Conservation (phyloP, 2,329 filamentous ascomycete species). For the Pseudogymnoascus sp. region DNA sequence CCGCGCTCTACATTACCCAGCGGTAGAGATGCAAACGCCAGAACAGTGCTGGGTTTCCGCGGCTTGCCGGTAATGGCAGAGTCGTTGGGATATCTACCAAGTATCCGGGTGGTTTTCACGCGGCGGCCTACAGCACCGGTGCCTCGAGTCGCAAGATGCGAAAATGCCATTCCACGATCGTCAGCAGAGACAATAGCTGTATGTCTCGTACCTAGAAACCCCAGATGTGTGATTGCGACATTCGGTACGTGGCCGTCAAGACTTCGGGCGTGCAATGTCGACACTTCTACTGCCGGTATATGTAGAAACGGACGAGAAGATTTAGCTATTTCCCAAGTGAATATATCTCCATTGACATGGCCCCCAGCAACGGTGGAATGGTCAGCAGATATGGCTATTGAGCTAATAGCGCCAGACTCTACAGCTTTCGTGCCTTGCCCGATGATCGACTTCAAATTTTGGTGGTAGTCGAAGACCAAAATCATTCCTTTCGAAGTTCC, state of each 20-base stretch:
- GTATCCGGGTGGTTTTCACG: constrained; percentile 81
- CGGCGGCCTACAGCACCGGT: constrained; percentile 76
- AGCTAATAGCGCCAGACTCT: constrained; percentile 80
- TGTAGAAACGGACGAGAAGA: constrained; percentile 82
- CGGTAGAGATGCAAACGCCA: constrained; percentile 83
- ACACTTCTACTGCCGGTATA: constrained; percentile 66
- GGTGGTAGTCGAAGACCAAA: constrained; percentile 93
- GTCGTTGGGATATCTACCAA: constrained; percentile 80
- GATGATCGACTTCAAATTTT: constrained; percentile 88
- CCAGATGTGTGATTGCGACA: constrained; percentile 77
- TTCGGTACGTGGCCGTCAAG: constrained; percentile 75
- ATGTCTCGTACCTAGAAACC: constrained; percentile 85
- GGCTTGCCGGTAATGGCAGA: constrained; percentile 52
- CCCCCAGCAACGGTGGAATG: constrained; percentile 86
- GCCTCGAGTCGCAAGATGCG: constrained; percentile 86
- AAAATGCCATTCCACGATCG: constrained; percentile 94
- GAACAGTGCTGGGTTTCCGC: constrained; percentile 85
- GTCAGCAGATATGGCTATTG: constrained; percentile 85
- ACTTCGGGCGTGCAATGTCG: constrained; percentile 55
- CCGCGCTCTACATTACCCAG: constrained; percentile 88
- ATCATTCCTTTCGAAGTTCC: constrained; percentile 93
- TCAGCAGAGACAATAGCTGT: constrained; percentile 94
- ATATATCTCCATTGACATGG: constrained; percentile 83
- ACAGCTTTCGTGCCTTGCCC: constrained; percentile 89
- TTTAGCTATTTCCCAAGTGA: constrained; percentile 87